Base-by-base conservation (phyloP, 768 basidiomycete genomes). In the Tricholoma terreum region DNA sequence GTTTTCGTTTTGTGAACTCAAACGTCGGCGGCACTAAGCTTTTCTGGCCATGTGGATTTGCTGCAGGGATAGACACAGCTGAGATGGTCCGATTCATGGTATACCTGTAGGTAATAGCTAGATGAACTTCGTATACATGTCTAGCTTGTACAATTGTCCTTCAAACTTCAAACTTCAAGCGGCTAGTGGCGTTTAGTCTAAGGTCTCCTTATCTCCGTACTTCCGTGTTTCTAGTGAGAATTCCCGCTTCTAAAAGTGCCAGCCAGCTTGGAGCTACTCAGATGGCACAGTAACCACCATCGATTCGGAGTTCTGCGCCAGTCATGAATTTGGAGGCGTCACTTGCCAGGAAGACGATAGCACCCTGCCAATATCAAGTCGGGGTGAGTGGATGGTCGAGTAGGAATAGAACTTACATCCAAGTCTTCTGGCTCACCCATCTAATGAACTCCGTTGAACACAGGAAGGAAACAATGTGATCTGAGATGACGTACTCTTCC, bases 401-500 rank as follows among this genome's bases (percentile, higher is more conserved):
- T 52, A 36, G 19, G 24, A 55, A 60, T 19, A 35, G 33, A 36
- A 75, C 82, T 24, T 63, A 87, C 92, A 61, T 92, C 84, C 59
- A 96, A 77, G 67, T 98, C 96, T 61, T 95, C 91, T 9, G 95
- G 94, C 59, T 95, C 87, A 50, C 92, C 95, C 82, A 98, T 85
- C 89, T 90, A 60, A 21, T 33, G 14, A 51, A 52, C 36, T 8
- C 58, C 30, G 63, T 40, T 57, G 24, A 66, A 56, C 46, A 58
- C 49, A 35, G n/a, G 27, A 52, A 27, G 30, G 8, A 52, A 30
- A 14, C 24, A 45, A 35, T 54, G 36, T 50, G 35, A 50, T 33
- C 15, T 48, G 45, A 31, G 27, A 17, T 40, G 9, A 76, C 84
- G 67, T 68, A 90, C 89, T 71, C 88, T 83, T 56, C 90, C 90